A percentile compares a stretch with the other conserved stretches of the same genome.
phyloP scores from a whole-genome alignment of 2,329 filamentous ascomycete species.

The Pyrenophora tritici-repentis region DNA sequence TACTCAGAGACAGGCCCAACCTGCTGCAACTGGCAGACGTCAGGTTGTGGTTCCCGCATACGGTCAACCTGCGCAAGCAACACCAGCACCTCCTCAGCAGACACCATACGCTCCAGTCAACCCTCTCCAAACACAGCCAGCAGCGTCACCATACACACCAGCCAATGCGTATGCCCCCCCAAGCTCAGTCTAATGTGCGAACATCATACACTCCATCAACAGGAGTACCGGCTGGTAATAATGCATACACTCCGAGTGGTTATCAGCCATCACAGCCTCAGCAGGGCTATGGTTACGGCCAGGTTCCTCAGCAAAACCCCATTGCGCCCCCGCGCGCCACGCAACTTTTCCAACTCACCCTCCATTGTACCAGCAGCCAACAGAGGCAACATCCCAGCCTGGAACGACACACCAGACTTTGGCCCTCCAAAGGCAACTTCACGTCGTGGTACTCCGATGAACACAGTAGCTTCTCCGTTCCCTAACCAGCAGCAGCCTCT shows the following conservation, averaged over 20 bases:
- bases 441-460: conserved; percentile 74
- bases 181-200: conserved; percentile 31
- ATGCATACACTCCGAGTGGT: conserved; percentile 54
- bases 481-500: conserved; percentile 64
- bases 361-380: conserved; percentile 67
- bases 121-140: conserved; percentile 33
- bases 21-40: conserved; percentile 39
- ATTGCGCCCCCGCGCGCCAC: conserved; percentile 66
- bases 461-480: conserved; percentile 77
- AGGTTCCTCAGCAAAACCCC: conserved; percentile 49
- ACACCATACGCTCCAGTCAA: conserved; percentile 34
- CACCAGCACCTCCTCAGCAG: conserved; percentile 23
- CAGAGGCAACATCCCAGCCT: conserved; percentile 74
- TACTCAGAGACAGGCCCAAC: conserved; percentile 48
- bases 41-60: conserved; percentile 46
- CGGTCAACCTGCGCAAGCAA: conserved; percentile 23
- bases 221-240: conserved; percentile 40
- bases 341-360: conserved; percentile 69
- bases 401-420: conserved; percentile 94
- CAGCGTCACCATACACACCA: conserved; percentile 32
- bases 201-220: conserved; percentile 17
- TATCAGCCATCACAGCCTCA: conserved; percentile 58
- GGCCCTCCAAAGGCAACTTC: conserved; percentile 68
- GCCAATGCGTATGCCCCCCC: conserved; percentile 37
- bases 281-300: conserved; percentile 53